phyloP scores from a whole-genome alignment of 192 early-diverging fungal genomes.

The Backusella luteola region DNA sequence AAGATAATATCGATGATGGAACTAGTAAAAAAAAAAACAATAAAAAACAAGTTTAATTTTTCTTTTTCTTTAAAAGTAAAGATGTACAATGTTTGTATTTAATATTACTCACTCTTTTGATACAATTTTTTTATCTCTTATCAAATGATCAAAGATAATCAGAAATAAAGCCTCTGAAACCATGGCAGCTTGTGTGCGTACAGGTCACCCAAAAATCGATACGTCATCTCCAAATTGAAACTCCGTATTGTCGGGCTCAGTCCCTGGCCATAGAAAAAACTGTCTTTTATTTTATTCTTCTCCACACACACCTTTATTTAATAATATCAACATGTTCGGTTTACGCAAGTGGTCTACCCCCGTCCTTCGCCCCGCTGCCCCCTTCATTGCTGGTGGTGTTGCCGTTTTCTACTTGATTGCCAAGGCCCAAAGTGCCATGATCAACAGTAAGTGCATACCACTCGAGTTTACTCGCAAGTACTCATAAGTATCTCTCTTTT shows the following conservation, averaged over 20 bases:
- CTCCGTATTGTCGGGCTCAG: not conserved
- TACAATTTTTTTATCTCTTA: no score
- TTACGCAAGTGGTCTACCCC: constrained; percentile 57
- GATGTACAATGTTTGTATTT: no score
- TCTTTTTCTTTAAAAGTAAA: no score
- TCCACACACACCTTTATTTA: not conserved
- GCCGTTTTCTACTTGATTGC: constrained; percentile 51
- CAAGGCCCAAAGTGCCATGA: constrained; percentile 41
- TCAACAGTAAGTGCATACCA: constrained; percentile 38
- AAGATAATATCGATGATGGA: no score
- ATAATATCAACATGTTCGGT: constrained; percentile 47
- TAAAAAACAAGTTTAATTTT: no score
- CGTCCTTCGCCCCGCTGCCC: constrained; percentile 48
- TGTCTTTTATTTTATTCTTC: constrained; percentile 9
- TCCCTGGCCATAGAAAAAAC: not conserved
- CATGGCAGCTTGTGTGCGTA: no score
- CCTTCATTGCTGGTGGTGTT: constrained; percentile 52
- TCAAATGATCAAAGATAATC: no score
- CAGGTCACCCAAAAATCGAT: not conserved
- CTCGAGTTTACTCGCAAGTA: not conserved
- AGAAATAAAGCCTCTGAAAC: no score
- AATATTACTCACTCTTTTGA: no score
- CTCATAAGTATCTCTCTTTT: not conserved
- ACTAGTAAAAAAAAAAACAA: no score
- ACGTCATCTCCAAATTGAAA: not conserved